phyloP scores from a whole-genome alignment of 805 yeast genomes.

The Clavispora asparagi region DNA sequence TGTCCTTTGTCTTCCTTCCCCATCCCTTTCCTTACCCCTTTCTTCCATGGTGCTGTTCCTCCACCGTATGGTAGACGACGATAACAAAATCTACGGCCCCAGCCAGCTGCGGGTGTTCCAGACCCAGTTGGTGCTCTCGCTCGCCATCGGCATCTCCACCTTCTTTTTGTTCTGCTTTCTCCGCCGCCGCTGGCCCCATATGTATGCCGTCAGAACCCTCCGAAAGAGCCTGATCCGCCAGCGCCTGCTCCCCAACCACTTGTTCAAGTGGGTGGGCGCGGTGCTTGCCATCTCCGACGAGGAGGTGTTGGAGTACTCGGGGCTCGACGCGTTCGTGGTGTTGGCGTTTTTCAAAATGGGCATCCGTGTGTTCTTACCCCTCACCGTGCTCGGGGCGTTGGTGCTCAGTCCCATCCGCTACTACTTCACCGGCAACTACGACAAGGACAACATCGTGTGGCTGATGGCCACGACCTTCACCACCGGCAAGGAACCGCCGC shows the following conservation, averaged over 20 bases:
- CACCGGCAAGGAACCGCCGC: conserved; percentile 17
- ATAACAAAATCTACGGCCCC: conserved; percentile 30
- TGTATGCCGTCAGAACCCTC: conserved; percentile 52
- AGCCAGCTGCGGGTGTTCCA: conserved; percentile 54
- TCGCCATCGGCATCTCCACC: conserved; percentile 40
- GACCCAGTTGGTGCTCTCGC: conserved; percentile 48
- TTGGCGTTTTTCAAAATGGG: conserved; percentile 35
- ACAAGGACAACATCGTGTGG: conserved; percentile 30
- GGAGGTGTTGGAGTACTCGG: conserved; percentile 19
- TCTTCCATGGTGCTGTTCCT: neutral
- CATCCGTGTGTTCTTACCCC: conserved; percentile 16
- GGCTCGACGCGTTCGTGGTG: conserved; percentile 31
- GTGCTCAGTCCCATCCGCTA: conserved; percentile 34
- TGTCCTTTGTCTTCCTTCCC: too few species aligned
- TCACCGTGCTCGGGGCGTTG: conserved; percentile 20
- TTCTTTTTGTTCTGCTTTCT: conserved; percentile 47
- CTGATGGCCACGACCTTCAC: conserved; percentile 5
- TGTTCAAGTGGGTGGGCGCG: conserved; percentile 22
- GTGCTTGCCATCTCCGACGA: conserved; percentile 22
- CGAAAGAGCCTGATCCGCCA: conserved; percentile 32
- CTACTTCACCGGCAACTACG: conserved; percentile 40
- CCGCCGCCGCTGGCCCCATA: conserved; percentile 51
- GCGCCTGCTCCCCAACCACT: conserved; percentile 37
- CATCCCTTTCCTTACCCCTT: neutral
- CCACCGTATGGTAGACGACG: conserved; percentile 10